Base-by-base conservation (phyloP, 495 filamentous ascomycete genomes). In the Hypoxylon intermedium region DNA sequence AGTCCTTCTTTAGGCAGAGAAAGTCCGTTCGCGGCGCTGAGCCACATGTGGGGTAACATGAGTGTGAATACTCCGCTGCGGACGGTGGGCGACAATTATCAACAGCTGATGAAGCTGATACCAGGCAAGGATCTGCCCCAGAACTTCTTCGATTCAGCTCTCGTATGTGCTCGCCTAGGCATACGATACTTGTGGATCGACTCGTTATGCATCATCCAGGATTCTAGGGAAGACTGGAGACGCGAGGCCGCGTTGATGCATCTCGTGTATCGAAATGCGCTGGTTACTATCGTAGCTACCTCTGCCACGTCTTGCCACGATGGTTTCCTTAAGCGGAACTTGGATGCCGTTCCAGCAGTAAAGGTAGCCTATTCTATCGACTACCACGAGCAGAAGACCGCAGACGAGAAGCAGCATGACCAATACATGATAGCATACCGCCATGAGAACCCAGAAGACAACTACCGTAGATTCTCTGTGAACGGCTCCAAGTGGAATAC, bases 41-140 rank as follows among this genome's bases (percentile, higher is more conserved):
- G 57, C 48, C 57, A 60, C 34, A 60, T 60, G 57, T 60, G 57
- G 57, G 49, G 57, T n/a, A 23, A 54, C 36, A 12, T 42, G n/a
- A 23, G 21, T 21, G 2, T 2, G 16, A 24, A 15, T 20, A 49
- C 49, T 46, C 57, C 57, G 9, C 20, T 60, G 7, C 49, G 57
- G 23, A 60, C 57, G 15, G 2, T 60, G 11, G 13, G 44, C 20
- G 18, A n/a, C 20, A 60, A 54, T 24, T 60, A 60, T 19, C 3
- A 30, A 1, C 18, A 30, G 4, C 12, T 60, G 9, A 11, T 13
- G 24, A 13, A 24, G 33, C 9, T 13, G 15, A 60, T 60, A 13
- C 24, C 18, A 5, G 19, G 12, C 3, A 4, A 24, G 36, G 41
- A 13, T n/a, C 15, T 60, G 5, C 48, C 57, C 12, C 34, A 34